These are phyloP conservation scores for Fusarium sacchari DNA, from an alignment of 2,329 filamentous ascomycete genomes.

Conservation along the genomic window DNA sequence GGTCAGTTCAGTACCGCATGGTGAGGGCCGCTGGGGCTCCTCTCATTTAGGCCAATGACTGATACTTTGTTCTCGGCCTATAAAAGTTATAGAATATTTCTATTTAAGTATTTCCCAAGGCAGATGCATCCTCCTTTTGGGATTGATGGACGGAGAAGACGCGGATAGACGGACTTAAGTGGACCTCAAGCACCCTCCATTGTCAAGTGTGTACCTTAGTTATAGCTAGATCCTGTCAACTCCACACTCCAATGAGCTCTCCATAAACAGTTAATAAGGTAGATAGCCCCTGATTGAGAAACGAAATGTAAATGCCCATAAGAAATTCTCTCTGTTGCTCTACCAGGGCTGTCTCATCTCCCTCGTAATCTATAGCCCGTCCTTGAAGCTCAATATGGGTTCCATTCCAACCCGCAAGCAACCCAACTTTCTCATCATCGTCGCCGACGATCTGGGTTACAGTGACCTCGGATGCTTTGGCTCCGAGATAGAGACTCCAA, in stretches of 20 bases:
- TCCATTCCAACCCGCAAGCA: constrained; percentile 48
- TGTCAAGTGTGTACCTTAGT: background rate
- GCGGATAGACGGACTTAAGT: constrained; percentile 1
- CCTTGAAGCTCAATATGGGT: background rate
- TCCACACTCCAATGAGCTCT: background rate
- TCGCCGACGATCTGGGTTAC: constrained; percentile 45
- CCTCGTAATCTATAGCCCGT: background rate
- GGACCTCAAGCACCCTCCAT: background rate
- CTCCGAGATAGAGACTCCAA: constrained; percentile 66
- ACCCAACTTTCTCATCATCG: constrained; percentile 44
- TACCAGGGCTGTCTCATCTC: background rate
- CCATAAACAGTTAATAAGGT: background rate
- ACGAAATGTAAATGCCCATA: background rate
- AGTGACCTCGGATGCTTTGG: constrained; percentile 55
- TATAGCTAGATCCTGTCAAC: background rate
- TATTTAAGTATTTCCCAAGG: background rate
- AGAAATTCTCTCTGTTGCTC: background rate
- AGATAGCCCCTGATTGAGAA: background rate
- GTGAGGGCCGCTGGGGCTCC: background rate
- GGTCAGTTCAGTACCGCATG: background rate
- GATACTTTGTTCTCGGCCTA: background rate
- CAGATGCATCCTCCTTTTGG: background rate
- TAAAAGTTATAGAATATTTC: too few species aligned
- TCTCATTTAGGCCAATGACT: background rate
- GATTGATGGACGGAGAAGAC: background rate